These are phyloP conservation scores for Martensiomyces pterosporus DNA, from an alignment of 192 early-diverging fungal species.

Conservation along the genomic window DNA sequence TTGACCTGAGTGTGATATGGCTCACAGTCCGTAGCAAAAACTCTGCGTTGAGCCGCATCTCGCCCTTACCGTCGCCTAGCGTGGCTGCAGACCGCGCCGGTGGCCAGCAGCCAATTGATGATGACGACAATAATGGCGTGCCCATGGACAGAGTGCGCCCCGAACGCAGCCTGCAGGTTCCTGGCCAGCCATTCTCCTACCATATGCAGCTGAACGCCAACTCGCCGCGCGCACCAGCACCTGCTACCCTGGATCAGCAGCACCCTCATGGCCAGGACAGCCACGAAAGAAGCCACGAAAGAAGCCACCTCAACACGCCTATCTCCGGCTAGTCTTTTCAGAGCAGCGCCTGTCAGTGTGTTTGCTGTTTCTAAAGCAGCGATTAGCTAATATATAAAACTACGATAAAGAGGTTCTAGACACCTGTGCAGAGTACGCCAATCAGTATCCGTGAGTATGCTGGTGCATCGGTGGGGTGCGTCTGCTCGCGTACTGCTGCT, in stretches of 20 bases:
- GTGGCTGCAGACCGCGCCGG: background rate
- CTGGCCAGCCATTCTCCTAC: too few relatives aligned
- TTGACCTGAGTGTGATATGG: conserved; percentile 44
- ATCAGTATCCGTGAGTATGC: too few relatives aligned
- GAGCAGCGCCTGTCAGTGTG: too few relatives aligned
- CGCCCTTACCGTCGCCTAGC: background rate
- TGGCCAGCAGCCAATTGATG: background rate
- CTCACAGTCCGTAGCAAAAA: conserved; percentile 36
- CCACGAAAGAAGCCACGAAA: conserved; percentile 6
- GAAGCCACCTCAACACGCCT: conserved; percentile 36
- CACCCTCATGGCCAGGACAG: background rate
- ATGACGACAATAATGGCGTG: background rate
- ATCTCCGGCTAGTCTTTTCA: conserved; percentile 31
- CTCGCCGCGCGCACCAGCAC: conserved; percentile 3
- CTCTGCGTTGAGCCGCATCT: background rate
- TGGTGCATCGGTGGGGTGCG: conserved; percentile 5
- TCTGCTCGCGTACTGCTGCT: conserved; percentile 1
- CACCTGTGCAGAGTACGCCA: background rate
- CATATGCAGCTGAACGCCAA: too few relatives aligned
- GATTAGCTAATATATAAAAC: conserved; percentile 1
- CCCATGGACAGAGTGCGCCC: conserved; percentile 5
- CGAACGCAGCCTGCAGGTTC: too few relatives aligned
- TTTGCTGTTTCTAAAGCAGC: too few relatives aligned
- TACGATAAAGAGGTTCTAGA: background rate
- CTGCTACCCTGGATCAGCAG: conserved; percentile 4